Percentiles rank a stretch among this genome's conserved stretches.
These are phyloP conservation scores for Fomitopsis serialis DNA, from an alignment of 768 basidiomycete genomes.

Conservation along the genomic window DNA sequence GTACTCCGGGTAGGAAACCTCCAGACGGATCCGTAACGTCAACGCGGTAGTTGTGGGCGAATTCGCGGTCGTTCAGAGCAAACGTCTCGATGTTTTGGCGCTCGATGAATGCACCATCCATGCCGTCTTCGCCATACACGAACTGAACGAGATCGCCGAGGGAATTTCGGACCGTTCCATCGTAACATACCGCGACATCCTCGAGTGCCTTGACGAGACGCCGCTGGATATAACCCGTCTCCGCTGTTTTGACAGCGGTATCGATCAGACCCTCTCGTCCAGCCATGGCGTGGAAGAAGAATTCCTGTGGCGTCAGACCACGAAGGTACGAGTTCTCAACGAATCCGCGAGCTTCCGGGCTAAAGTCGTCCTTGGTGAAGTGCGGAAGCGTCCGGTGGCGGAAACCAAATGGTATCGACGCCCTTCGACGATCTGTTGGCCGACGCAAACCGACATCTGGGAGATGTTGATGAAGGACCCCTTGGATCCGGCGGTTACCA, in stretches of 20 bases:
- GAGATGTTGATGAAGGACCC: conserved; percentile 99
- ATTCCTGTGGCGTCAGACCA: conserved; percentile 95
- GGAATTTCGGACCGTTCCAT: conserved; percentile 96
- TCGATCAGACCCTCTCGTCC: conserved; percentile 99
- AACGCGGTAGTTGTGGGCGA: conserved; percentile 91
- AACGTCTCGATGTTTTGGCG: conserved; percentile 91
- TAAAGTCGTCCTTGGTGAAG: conserved; percentile 98
- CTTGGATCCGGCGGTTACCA: conserved; percentile 99
- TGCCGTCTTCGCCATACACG: conserved; percentile 96
- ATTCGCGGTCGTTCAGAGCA: conserved; percentile 71
- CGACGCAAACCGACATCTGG: conserved; percentile 99
- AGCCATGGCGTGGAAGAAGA: conserved; percentile 99
- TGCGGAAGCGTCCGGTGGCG: conserved; percentile 94
- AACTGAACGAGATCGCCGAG: conserved; percentile 95
- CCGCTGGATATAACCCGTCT: conserved; percentile 98
- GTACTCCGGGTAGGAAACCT: conserved; percentile 72
- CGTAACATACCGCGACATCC: conserved; percentile 96
- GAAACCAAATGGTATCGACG: conserved; percentile 99
- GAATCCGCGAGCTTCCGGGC: conserved; percentile 95
- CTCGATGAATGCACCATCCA: conserved; percentile 98
- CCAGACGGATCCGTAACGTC: conserved; percentile 83
- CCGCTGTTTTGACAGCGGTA: conserved; percentile 99
- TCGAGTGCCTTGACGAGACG: conserved; percentile 97
- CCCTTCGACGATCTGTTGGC: conserved; percentile 97
- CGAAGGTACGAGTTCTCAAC: conserved; percentile 98